Evolutionary conservation across 106 monocot species (phyloP).

Genomic region (Acorus gramineus): DNA sequence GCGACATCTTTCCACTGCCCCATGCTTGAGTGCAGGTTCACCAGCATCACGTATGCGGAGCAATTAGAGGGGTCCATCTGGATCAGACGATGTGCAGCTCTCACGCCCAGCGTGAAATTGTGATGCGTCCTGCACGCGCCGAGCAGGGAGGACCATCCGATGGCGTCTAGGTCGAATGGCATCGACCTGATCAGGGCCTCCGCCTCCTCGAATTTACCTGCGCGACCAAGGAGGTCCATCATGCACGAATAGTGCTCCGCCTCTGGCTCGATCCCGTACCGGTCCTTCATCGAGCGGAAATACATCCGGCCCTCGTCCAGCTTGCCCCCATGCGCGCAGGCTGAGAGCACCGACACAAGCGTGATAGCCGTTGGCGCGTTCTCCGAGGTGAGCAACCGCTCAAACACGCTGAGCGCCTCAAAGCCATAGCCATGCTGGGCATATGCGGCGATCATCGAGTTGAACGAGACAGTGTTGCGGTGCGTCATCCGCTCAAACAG

Average conservation of each 20-base stretch:
- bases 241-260: slow-evolving; percentile 71
- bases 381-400: slow-evolving; percentile 21
- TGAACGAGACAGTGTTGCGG: slow-evolving; percentile 36
- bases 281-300: slow-evolving; percentile 36
- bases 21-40: slow-evolving; percentile 37
- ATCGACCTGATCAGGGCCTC: slow-evolving; percentile 38
- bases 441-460: slow-evolving; percentile 53
- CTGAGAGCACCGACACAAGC: slow-evolving; percentile 50
- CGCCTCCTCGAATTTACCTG: slow-evolving; percentile 34
- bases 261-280: slow-evolving; percentile 15
- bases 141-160: slow-evolving; percentile 49
- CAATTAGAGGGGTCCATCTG: slow-evolving; percentile 44
- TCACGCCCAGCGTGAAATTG: slow-evolving; percentile 32
- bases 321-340: slow-evolving; percentile 50
- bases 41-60: slow-evolving; percentile 38
- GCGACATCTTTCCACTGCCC: slow-evolving; percentile 44
- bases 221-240: slow-evolving; percentile 58
- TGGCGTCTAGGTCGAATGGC: slow-evolving; percentile 33
- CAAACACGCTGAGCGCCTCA: slow-evolving; percentile 33
- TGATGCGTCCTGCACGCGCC: slow-evolving; percentile 50
- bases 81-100: slow-evolving; percentile 33
- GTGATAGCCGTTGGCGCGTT: slow-evolving; percentile 37
- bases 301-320: slow-evolving; percentile 33
- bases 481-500: slow-evolving; percentile 39
- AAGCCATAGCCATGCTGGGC: slow-evolving; percentile 38